Evolutionary conservation across 805 yeast genomes (phyloP).

Genomic region (Lipomyces sp.): DNA sequence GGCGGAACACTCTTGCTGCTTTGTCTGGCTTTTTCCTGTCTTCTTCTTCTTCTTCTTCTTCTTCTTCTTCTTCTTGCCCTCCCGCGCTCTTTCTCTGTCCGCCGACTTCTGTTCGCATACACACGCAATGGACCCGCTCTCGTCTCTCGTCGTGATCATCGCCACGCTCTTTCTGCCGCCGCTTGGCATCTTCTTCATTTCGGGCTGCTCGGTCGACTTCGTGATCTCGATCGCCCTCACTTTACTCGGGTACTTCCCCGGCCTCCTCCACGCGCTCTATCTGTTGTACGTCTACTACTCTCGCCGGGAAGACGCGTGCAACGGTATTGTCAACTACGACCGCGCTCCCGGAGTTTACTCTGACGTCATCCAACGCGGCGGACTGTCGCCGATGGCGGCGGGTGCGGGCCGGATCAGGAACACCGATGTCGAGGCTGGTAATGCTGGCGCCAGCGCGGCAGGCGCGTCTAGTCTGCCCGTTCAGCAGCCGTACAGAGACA

Average conservation of each 20-base stretch:
- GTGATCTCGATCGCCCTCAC: conserved; percentile 55
- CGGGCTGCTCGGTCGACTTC: conserved; percentile 49
- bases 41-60: not conserved
- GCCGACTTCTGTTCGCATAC: too few species aligned
- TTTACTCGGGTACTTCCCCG: conserved; percentile 62
- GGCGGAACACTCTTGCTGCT: not conserved
- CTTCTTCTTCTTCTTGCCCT: not conserved
- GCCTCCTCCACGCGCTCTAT: conserved; percentile 35
- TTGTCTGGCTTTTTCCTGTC: too few species aligned
- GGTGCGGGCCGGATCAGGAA: conserved; percentile 5
- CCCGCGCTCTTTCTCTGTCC: too few species aligned
- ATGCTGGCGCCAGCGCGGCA: not conserved
- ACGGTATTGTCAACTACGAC: conserved; percentile 21
- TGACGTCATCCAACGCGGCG: conserved; percentile 27
- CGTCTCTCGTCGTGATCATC: conserved; percentile 23
- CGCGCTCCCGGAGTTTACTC: conserved; percentile 28
- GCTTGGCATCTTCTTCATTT: conserved; percentile 23
- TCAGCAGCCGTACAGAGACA: too few species aligned
- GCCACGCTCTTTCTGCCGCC: conserved; percentile 27
- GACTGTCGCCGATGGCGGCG: conserved; percentile 1
- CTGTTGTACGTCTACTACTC: conserved; percentile 27
- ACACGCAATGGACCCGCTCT: conserved; percentile 23
- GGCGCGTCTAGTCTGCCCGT: too few species aligned
- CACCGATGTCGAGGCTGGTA: conserved; percentile 8
- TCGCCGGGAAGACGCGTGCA: conserved; percentile 25